Evolutionary conservation across 805 yeast species (phyloP).

Genomic region (Phaffomyces antillensis): DNA sequence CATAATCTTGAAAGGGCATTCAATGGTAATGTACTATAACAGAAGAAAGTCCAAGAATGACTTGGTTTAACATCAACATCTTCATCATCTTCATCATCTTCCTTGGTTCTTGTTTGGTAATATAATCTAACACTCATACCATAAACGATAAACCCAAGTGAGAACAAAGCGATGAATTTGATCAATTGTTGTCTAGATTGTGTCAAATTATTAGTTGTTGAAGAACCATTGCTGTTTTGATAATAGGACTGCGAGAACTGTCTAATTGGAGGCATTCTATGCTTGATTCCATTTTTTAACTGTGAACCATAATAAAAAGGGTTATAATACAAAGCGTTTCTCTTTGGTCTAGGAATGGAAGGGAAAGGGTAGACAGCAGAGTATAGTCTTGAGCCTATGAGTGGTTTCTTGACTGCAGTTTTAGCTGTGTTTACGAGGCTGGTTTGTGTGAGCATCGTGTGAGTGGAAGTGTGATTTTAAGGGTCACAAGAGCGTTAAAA

Average conservation of each 20-base stretch:
- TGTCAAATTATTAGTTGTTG: slow-evolving; percentile 8
- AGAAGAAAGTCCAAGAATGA: slow-evolving; percentile 82
- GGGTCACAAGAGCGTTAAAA: slow-evolving; percentile 4
- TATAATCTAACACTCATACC: slow-evolving; percentile 24
- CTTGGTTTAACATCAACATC: slow-evolving; percentile 43
- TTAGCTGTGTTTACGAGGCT: not conserved
- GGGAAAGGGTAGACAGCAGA: slow-evolving; percentile 37
- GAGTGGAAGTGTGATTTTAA: not conserved
- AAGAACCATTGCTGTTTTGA: slow-evolving; percentile 17
- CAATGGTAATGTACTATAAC: slow-evolving; percentile 84
- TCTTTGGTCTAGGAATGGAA: slow-evolving; percentile 48
- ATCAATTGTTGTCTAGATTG: slow-evolving; percentile 19
- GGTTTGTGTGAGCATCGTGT: slow-evolving; percentile 6
- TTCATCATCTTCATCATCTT: slow-evolving; percentile 15
- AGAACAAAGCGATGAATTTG: slow-evolving; percentile 23
- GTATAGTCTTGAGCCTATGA: slow-evolving; percentile 13
- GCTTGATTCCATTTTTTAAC: slow-evolving; percentile 23
- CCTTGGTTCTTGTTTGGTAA: slow-evolving; percentile 15
- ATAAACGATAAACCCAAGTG: slow-evolving; percentile 22
- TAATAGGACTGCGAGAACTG: slow-evolving; percentile 17
- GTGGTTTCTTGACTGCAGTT: slow-evolving; percentile 1
- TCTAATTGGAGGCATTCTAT: slow-evolving; percentile 23
- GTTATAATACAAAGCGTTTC: slow-evolving; percentile 45
- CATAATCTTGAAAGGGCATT: slow-evolving; percentile 87
- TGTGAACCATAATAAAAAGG: slow-evolving; percentile 30